Conservation (phyloP, 495 filamentous ascomycete species). For the Aspergillus baeticus region DNA sequence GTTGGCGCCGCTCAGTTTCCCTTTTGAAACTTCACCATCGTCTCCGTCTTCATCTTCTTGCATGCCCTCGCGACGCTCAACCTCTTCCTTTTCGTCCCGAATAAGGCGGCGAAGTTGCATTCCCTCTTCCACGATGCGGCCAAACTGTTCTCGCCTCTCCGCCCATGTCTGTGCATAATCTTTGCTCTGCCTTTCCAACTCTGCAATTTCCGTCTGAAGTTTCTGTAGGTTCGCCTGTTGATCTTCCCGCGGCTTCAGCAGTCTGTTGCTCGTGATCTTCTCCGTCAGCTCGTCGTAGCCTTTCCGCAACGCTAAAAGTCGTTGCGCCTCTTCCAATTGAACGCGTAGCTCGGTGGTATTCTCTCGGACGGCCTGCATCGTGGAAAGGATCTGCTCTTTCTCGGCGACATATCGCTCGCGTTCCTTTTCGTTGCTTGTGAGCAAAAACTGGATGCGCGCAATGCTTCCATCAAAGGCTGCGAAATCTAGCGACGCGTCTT, state of each 20-base stretch:
- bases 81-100: constrained; percentile 93
- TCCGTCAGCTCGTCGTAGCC: constrained; percentile 83
- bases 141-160: constrained; percentile 85
- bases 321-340: constrained; percentile 74
- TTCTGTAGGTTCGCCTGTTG: constrained; percentile 76
- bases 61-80: constrained; percentile 74
- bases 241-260: constrained; percentile 79
- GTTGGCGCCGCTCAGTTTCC: constrained; percentile 52
- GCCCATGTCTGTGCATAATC: constrained; percentile 82
- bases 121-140: constrained; percentile 85
- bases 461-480: constrained; percentile 85
- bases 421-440: constrained; percentile 79
- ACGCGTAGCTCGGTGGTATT: constrained; percentile 68
- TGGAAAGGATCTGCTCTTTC: constrained; percentile 70
- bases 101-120: constrained; percentile 82
- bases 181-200: constrained; percentile 79
- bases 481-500: constrained; percentile 88
- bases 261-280: constrained; percentile 77
- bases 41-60: constrained; percentile 70
- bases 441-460: constrained; percentile 82
- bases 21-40: constrained; percentile 60
- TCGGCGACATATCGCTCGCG: constrained; percentile 82
- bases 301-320: constrained; percentile 73
- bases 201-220: constrained; percentile 81
- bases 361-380: constrained; percentile 73